Evolutionary conservation across 1,284 basidiomycete genomes (phyloP), one percentile per base, ranked within the genome.

Genomic region (Rhodotorula sp.): DNA sequence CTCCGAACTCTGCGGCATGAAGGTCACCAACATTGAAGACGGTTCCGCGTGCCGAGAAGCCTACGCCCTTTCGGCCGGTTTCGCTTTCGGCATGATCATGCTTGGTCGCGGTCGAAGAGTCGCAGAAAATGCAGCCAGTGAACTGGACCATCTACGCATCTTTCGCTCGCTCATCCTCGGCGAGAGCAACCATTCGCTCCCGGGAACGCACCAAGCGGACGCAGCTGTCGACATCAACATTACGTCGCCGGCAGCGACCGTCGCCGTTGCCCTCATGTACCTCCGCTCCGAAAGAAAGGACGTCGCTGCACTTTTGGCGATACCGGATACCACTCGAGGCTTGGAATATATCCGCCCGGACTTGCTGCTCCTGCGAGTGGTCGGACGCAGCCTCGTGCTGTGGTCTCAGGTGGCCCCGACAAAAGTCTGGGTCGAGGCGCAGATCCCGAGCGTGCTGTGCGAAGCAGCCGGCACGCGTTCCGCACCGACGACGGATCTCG

Each of bases 11-110:
- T 88, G 88, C 64, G 85, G 90, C 29, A 85, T 83, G 67, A 89
- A 92, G 76, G 85, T 95, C 30, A 85, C 87, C 5, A 89, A 89
- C 67, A 87, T 90, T 0, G 92, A 96, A 74, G 83, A 90, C 51
- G 91, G 87, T 76, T 89, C 88, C 73, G 91, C 93, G 71, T 87
- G 91, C 78, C 86, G 91, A 46, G 96, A 99, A 79, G 89, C 93
- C 0, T 99, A 98, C 79, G 91, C 93, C 0, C 88, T 94, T 74
- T 87, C 91, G 3, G 89, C 93, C 1, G 91, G 91, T 6, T 85
- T 97, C 56, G 88, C 91, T 0, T 96, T 96, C 78, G 96, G 96
- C 0, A 90, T 97, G 85, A 90, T 96, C 80, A 95, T 97, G 89
- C 86, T 99, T 8, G 94, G 92, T 12, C 89, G 88, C 75, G 93